Conservation (phyloP, 2,329 filamentous ascomycete species). For the Alternaria brassicicola region DNA sequence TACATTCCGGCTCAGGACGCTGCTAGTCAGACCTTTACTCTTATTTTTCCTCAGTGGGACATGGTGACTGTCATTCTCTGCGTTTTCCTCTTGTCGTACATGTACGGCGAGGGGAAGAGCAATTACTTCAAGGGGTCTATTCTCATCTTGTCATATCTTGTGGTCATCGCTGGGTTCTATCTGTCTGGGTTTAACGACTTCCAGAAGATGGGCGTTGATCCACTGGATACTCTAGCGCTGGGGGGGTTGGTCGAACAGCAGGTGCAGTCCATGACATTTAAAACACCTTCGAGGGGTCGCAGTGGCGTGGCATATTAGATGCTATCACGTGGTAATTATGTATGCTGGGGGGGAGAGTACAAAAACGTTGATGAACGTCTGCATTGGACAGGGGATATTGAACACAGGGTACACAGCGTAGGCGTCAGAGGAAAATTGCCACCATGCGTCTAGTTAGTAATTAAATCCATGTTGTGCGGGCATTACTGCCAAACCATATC, state of each 20-base stretch:
- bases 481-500: background rate
- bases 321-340: background rate
- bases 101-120: constrained; percentile 98
- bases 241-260: constrained; percentile 37
- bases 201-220: constrained; percentile 49
- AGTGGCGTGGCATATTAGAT: constrained; percentile 38
- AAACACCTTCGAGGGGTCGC: constrained; percentile 34
- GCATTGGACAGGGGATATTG: background rate
- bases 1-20: constrained; percentile 62
- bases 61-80: constrained; percentile 97
- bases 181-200: constrained; percentile 71
- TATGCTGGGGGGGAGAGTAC: background rate
- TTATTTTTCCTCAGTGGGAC: constrained; percentile 99
- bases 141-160: constrained; percentile 87
- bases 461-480: background rate
- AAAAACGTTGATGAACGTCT: background rate
- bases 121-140: constrained; percentile 99
- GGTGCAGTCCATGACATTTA: constrained; percentile 45
- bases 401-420: background rate
- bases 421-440: background rate
- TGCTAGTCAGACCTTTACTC: constrained; percentile 70
- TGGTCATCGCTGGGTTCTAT: constrained; percentile 91
- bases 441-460: background rate
- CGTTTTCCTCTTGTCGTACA: constrained; percentile 94
- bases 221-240: constrained; percentile 44